Conservation (phyloP, 306 rosid species). For the Calophaca sinica region DNA sequence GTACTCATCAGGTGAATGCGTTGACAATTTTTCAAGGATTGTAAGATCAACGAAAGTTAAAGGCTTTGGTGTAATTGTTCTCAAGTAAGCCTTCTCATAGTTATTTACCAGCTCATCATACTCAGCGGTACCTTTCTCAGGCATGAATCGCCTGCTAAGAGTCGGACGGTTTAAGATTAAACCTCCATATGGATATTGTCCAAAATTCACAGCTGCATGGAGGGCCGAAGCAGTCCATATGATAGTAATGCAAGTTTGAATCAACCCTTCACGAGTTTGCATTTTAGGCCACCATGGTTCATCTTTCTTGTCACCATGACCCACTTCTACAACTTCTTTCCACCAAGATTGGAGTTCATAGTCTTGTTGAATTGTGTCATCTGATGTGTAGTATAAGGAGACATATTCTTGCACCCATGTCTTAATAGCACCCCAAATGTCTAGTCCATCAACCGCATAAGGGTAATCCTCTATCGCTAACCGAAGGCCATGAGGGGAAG, state of each 20-base stretch:
- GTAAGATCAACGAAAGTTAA: neutral
- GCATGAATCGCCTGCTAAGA: neutral
- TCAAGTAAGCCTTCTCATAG: neutral
- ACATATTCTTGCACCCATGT: too few relatives aligned
- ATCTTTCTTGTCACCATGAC: slow-evolving; percentile 19
- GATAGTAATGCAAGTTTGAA: neutral
- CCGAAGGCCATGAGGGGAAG: slow-evolving; percentile 16
- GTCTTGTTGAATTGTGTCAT: slow-evolving; percentile 44
- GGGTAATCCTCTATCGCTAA: slow-evolving; percentile 35
- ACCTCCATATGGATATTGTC: neutral
- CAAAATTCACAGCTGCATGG: too few relatives aligned
- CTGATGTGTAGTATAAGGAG: slow-evolving; percentile 32
- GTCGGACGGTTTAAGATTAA: neutral
- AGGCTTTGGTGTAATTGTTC: neutral
- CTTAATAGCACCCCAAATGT: too few relatives aligned
- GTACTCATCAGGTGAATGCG: neutral
- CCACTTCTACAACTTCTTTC: slow-evolving; percentile 31
- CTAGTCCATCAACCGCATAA: slow-evolving; percentile 33
- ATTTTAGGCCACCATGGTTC: neutral
- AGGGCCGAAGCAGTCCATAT: neutral
- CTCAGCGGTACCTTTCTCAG: neutral
- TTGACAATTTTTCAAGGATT: neutral
- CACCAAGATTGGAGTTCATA: slow-evolving; percentile 63
- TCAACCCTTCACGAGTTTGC: neutral
- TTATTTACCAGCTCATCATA: neutral